Evolutionary conservation across 192 early-diverging fungal species (phyloP), one percentile per base, ranked within the genome.

Genomic region (Thamnidium elegans): DNA sequence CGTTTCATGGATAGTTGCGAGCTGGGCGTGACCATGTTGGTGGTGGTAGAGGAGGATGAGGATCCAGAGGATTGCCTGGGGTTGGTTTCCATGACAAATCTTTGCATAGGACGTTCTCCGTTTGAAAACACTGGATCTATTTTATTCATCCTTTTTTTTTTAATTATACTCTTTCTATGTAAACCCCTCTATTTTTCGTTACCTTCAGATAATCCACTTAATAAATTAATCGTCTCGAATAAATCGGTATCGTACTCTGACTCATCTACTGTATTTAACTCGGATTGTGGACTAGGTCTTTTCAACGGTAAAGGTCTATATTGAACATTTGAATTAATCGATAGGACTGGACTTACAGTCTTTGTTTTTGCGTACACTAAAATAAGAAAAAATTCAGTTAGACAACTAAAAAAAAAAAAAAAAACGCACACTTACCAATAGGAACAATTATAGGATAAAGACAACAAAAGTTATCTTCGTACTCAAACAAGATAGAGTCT

Each of bases 121-220:
- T 30, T 14, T 30, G 62, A 30, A 34, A 70, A 70, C 23, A 55
- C 20, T 1, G 68, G 62, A 26, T 62, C 68, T 70, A 59, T 14
- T 6, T 9, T 39, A 39, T 17, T 19, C 19, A 8, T 56, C 9
- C 10, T 34, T 36, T 17, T 39, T 34, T 36, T 17, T 39, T 36
- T 15, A 56, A 30, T 34, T 34, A 15, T 11, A n/a, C 30, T 34
- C 34, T 6, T 20, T 17, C 15, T 31, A 15, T 39, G n/a, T 34
- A 9, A 1, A 19, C 17, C 17, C 55, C 15, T 39, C 4, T 39
- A 3, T 17, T 43, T 68, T 26, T 26, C 26, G 26, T 26, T 69
- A 83, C 83, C 84, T 64, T 81, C 76, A 8, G 56, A 63, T 17
- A 85, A 58, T 6, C 84, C 81, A 36, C 78, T 71, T 52, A 85